Evolutionary conservation across 2,329 filamentous ascomycete species (phyloP).

Genomic region (Pleurostoma richardsiae): DNA sequence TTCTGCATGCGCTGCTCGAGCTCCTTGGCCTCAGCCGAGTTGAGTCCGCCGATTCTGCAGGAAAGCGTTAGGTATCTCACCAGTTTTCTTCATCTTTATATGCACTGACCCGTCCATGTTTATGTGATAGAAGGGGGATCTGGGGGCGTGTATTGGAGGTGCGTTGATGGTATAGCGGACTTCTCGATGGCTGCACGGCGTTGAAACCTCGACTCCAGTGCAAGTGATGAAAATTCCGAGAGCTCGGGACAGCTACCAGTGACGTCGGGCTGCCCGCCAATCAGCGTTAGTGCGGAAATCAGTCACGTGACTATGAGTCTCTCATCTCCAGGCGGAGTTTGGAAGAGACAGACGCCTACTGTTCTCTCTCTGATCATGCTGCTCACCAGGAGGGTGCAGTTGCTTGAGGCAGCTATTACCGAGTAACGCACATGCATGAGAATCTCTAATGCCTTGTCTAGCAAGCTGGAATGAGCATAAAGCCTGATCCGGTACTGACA

Average conservation of each 20-base stretch:
- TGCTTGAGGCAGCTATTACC: too few species aligned
- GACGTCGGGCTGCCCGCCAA: neutral
- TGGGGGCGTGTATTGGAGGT: neutral
- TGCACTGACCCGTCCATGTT: neutral
- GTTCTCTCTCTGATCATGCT: too few species aligned
- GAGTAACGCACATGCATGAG: too few species aligned
- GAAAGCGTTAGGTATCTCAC: neutral
- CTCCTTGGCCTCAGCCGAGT: conserved; percentile 78
- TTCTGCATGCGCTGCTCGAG: conserved; percentile 92
- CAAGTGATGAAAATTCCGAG: neutral
- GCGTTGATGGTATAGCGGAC: neutral
- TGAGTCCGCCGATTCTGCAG: conserved; percentile 44
- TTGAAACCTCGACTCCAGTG: neutral
- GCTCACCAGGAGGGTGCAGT: too few species aligned
- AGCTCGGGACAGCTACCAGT: neutral
- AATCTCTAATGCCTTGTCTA: too few species aligned
- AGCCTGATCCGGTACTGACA: too few species aligned
- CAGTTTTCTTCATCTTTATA: neutral
- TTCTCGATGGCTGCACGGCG: neutral
- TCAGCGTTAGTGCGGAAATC: neutral
- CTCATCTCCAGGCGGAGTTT: too few species aligned
- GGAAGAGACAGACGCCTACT: too few species aligned
- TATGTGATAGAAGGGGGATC: neutral
- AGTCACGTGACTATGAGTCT: neutral
- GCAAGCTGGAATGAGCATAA: too few species aligned